phyloP scores from a whole-genome alignment of 2,329 filamentous ascomycete genomes.

The Cercospora berteroae region DNA sequence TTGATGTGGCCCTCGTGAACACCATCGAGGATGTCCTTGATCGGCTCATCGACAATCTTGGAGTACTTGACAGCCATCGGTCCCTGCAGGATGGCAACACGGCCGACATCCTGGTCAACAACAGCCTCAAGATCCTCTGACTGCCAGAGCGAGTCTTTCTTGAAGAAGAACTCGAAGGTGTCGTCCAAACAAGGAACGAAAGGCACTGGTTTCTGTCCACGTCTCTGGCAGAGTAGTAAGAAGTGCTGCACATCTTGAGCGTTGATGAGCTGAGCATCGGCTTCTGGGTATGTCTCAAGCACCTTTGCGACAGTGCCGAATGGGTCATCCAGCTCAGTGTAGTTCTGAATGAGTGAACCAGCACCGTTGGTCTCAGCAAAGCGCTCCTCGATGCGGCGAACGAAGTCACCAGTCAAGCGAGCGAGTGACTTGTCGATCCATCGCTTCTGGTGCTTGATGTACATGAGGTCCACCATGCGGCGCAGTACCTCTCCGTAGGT shows the following conservation, averaged over 20 bases:
- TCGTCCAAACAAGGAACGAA: slow-evolving; percentile 95
- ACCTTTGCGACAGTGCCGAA: slow-evolving; percentile 76
- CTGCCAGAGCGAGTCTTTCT: slow-evolving; percentile 99
- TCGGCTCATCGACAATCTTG: slow-evolving; percentile 83
- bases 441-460: slow-evolving; percentile 82
- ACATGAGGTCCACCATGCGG: slow-evolving; percentile 85
- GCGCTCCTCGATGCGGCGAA: slow-evolving; percentile 93
- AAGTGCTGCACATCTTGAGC: slow-evolving; percentile 98
- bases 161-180: slow-evolving; percentile 99
- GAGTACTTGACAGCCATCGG: slow-evolving; percentile 91
- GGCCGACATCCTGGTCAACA: slow-evolving; percentile 90
- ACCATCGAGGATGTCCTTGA: slow-evolving; percentile 89
- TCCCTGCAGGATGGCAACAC: slow-evolving; percentile 94
- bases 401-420: slow-evolving; percentile 87
- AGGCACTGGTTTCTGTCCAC: slow-evolving; percentile 91
- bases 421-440: slow-evolving; percentile 88
- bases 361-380: slow-evolving; percentile 73
- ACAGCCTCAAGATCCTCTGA: slow-evolving; percentile 96
- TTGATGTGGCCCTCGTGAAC: slow-evolving; percentile 88
- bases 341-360: slow-evolving; percentile 83
- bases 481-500: slow-evolving; percentile 85
- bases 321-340: slow-evolving; percentile 80
- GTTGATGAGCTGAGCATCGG: slow-evolving; percentile 88
- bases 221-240: slow-evolving; percentile 84
- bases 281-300: slow-evolving; percentile 78